Conservation (phyloP, 176 grass and related monocot species). For the Paspalum vaginatum region DNA sequence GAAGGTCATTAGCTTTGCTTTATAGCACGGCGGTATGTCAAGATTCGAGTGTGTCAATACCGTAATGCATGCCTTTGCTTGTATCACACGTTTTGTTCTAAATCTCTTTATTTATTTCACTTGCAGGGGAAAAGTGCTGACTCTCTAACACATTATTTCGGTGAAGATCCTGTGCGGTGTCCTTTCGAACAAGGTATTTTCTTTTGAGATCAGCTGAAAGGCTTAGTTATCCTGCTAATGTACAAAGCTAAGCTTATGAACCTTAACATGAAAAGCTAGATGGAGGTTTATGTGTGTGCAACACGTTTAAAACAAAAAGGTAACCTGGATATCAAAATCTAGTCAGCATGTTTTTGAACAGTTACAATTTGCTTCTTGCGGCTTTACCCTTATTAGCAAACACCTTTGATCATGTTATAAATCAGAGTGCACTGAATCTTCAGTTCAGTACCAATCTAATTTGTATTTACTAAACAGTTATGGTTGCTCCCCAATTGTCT, state of each 20-base stretch:
- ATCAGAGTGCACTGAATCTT: background rate
- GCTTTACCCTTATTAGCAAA: background rate
- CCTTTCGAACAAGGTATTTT: constrained; percentile 95
- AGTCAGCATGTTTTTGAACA: background rate
- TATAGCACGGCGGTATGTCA: constrained; percentile 79
- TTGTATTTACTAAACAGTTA: background rate
- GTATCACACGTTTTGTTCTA: constrained; percentile 20
- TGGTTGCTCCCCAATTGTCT: constrained; percentile 21
- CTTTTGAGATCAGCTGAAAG: constrained; percentile 33
- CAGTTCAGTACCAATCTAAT: background rate
- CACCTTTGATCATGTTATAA: constrained; percentile 2
- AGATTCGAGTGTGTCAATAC: constrained; percentile 13
- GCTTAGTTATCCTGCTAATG: background rate
- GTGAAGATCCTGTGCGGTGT: constrained; percentile 88
- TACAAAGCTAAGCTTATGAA: constrained; percentile 31
- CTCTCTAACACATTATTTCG: constrained; percentile 85
- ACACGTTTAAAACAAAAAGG: constrained; percentile 4
- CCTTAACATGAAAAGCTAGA: constrained; percentile 9
- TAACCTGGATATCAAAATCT: constrained; percentile 14
- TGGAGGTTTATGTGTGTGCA: background rate
- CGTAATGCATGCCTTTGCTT: background rate
- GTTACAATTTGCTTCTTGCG: background rate
- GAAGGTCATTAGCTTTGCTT: constrained; percentile 80
- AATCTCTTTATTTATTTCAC: constrained; percentile 14
- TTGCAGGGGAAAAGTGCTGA: constrained; percentile 89